phyloP scores from a whole-genome alignment of 768 basidiomycete genomes.

The Mycena crocata region DNA sequence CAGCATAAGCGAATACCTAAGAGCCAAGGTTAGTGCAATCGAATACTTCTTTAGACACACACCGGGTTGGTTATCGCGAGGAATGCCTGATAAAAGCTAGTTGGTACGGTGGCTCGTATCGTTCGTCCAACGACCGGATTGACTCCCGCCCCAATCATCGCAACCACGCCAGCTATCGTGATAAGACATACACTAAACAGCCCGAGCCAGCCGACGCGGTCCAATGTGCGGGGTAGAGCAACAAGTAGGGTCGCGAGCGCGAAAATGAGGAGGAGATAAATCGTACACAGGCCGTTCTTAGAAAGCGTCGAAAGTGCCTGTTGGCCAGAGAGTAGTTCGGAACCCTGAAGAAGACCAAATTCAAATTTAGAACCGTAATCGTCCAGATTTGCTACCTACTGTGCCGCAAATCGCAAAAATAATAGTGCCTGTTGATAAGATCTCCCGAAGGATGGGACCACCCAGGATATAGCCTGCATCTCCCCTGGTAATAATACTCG shows the following conservation, averaged over 20 bases:
- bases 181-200: slow-evolving; percentile 57
- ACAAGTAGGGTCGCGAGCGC: slow-evolving; percentile 54
- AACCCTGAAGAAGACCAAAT: slow-evolving; percentile 49
- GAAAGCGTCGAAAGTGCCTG: slow-evolving; percentile 62
- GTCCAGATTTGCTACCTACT: slow-evolving; percentile 43
- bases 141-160: slow-evolving; percentile 62
- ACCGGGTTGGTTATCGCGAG: slow-evolving; percentile 66
- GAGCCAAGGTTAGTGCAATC: neutral
- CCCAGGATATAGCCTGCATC: slow-evolving; percentile 64
- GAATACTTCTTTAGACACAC: slow-evolving; percentile 3
- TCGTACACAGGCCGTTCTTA: slow-evolving; percentile 59
- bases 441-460: slow-evolving; percentile 59
- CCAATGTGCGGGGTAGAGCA: slow-evolving; percentile 60
- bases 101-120: slow-evolving; percentile 50
- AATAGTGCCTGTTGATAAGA: slow-evolving; percentile 58
- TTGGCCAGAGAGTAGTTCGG: slow-evolving; percentile 62
- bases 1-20: slow-evolving; percentile 64
- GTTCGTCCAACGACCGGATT: slow-evolving; percentile 57
- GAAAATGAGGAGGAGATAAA: slow-evolving; percentile 59
- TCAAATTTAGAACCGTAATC: neutral
- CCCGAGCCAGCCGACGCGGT: slow-evolving; percentile 59
- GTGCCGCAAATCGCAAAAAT: slow-evolving; percentile 63
- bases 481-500: slow-evolving; percentile 44
- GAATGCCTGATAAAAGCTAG: slow-evolving; percentile 61
- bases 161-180: slow-evolving; percentile 57